These are phyloP conservation scores for Lachancea thermotolerans DNA, from an alignment of 805 yeast species.

Conservation along the genomic window DNA sequence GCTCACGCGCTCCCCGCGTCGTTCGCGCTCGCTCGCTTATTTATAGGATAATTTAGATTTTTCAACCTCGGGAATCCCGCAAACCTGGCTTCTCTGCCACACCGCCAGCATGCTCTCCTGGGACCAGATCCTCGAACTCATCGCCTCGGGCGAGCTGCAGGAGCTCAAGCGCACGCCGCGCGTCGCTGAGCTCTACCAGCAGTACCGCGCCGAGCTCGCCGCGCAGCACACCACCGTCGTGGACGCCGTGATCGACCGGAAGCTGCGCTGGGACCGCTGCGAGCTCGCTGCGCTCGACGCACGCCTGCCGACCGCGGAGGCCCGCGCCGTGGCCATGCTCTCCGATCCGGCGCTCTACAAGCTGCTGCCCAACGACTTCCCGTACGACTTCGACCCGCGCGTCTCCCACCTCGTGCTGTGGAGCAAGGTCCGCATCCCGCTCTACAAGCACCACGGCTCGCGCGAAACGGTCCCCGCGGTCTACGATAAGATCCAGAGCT, in stretches of 20 bases:
- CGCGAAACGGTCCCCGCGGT: constrained; percentile 35
- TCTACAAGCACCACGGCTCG: constrained; percentile 36
- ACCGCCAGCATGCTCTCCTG: constrained; percentile 2
- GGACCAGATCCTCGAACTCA: constrained; percentile 8
- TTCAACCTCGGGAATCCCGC: not conserved
- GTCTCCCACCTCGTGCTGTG: constrained; percentile 59
- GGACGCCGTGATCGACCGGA: constrained; percentile 41
- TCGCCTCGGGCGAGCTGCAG: constrained; percentile 39
- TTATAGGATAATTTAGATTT: not conserved
- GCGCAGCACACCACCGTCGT: constrained; percentile 36
- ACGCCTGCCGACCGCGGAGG: constrained; percentile 16
- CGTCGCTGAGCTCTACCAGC: constrained; percentile 39
- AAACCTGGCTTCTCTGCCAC: too few species aligned
- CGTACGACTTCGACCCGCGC: constrained; percentile 49
- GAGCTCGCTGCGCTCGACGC: constrained; percentile 21
- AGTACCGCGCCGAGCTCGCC: constrained; percentile 39
- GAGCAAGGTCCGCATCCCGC: constrained; percentile 51
- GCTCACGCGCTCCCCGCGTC: too few species aligned
- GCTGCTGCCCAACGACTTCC: constrained; percentile 54
- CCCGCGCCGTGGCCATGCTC: constrained; percentile 22
- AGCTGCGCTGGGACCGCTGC: constrained; percentile 44
- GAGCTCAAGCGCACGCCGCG: constrained; percentile 42
- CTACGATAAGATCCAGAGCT: constrained; percentile 39
- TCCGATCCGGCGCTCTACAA: constrained; percentile 30
- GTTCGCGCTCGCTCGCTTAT: not conserved